phyloP scores from a whole-genome alignment of 2,329 filamentous ascomycete species.

The Cryphonectria nitschkei region DNA sequence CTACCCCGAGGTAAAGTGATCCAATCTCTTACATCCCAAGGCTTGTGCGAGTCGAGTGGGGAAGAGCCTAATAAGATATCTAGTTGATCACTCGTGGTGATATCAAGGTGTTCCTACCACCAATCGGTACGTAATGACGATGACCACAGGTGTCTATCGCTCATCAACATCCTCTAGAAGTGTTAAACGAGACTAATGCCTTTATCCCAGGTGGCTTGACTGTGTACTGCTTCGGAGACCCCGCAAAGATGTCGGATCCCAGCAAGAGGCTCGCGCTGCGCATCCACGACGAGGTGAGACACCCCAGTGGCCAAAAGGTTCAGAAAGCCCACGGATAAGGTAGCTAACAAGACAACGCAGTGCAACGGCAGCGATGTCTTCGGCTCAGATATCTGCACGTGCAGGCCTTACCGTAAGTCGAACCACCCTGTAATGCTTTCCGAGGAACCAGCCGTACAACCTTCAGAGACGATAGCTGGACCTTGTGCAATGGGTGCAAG shows the following conservation, averaged over 20 bases:
- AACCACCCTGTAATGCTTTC: not conserved
- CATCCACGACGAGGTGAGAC: constrained; percentile 68
- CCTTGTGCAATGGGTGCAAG: not conserved
- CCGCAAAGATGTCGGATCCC: constrained; percentile 89
- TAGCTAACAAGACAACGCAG: constrained; percentile 36
- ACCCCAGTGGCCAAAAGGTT: not conserved
- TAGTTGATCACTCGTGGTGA: constrained; percentile 88
- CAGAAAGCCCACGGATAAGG: not conserved
- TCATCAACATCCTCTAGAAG: constrained; percentile 20
- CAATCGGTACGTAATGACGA: constrained; percentile 65
- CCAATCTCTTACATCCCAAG: not conserved
- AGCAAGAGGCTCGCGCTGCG: constrained; percentile 80
- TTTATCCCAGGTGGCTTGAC: constrained; percentile 72
- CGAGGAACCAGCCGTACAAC: not conserved
- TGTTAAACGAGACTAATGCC: constrained; percentile 29
- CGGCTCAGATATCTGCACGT: constrained; percentile 97
- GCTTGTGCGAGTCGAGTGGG: constrained; percentile 31
- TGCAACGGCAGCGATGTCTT: constrained; percentile 99
- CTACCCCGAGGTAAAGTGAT: constrained; percentile 72
- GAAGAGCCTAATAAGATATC: not conserved
- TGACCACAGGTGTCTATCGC: not conserved
- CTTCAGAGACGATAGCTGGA: not conserved
- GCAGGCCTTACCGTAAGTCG: constrained; percentile 71
- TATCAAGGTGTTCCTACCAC: constrained; percentile 93
- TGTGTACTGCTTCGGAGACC: constrained; percentile 96